Conservation (phyloP, 768 basidiomycete genomes). For the Boletus barrowsii region DNA sequence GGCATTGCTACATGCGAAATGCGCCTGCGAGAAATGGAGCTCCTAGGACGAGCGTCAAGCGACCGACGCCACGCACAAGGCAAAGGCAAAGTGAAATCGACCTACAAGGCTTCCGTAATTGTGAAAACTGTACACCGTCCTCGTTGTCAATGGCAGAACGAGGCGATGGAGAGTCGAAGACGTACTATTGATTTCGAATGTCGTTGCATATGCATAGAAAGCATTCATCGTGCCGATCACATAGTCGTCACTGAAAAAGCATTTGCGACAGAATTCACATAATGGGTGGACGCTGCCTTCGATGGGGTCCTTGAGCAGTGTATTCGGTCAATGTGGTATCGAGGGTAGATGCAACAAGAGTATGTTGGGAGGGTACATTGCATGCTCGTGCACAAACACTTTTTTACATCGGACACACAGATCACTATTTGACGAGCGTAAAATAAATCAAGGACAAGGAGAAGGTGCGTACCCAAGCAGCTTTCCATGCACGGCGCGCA, state of each 20-base stretch:
- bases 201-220: conserved; percentile 89
- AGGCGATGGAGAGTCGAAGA: conserved; percentile 16
- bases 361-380: conserved; percentile 66
- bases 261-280: conserved; percentile 89
- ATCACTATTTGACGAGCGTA: conserved; percentile 46
- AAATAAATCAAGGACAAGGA: neutral
- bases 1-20: conserved; percentile 73
- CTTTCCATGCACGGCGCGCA: conserved; percentile 68
- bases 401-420: conserved; percentile 88
- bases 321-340: conserved; percentile 42
- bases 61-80: neutral
- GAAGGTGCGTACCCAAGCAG: conserved; percentile 63
- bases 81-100: conserved; percentile 3
- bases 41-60: conserved; percentile 44
- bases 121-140: conserved; percentile 55
- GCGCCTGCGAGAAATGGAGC: conserved; percentile 68
- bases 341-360: conserved; percentile 69
- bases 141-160: neutral
- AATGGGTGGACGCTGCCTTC: conserved; percentile 75
- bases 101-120: conserved; percentile 75
- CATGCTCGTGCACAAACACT: conserved; percentile 94
- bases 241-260: conserved; percentile 92
- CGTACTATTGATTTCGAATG: conserved; percentile 82
- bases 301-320: conserved; percentile 48
- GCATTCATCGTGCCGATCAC: conserved; percentile 93